phyloP scores from a whole-genome alignment of 2,329 filamentous ascomycete species.

The Fusarium sterilihyphosum region DNA sequence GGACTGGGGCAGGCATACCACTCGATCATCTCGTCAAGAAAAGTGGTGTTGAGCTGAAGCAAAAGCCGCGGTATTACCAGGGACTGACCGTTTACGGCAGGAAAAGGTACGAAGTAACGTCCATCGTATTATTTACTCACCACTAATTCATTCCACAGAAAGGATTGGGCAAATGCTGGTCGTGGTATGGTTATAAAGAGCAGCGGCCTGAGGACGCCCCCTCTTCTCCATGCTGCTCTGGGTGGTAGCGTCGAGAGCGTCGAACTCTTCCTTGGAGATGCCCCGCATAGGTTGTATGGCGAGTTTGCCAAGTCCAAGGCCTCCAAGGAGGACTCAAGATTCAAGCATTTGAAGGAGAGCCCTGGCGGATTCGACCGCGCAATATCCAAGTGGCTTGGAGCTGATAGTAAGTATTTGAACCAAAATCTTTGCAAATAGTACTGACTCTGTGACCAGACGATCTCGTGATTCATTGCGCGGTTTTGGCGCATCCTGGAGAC shows the following conservation, averaged over 20 bases:
- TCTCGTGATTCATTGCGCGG: slow-evolving; percentile 72
- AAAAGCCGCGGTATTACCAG: slow-evolving; percentile 78
- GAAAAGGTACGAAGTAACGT: slow-evolving; percentile 60
- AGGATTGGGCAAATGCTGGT: slow-evolving; percentile 77
- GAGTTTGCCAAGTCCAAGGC: slow-evolving; percentile 71
- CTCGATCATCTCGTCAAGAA: slow-evolving; percentile 73
- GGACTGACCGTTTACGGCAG: slow-evolving; percentile 80
- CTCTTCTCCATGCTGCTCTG: slow-evolving; percentile 67
- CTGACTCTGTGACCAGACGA: slow-evolving; percentile 57
- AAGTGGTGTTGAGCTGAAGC: slow-evolving; percentile 69
- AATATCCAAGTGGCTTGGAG: slow-evolving; percentile 69
- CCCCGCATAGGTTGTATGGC: slow-evolving; percentile 72
- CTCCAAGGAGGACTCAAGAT: slow-evolving; percentile 67
- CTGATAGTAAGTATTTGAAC: slow-evolving; percentile 61
- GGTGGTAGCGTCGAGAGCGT: slow-evolving; percentile 71
- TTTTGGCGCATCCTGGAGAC: slow-evolving; percentile 56
- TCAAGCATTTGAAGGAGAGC: slow-evolving; percentile 69
- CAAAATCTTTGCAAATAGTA: background rate
- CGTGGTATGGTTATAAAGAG: slow-evolving; percentile 55
- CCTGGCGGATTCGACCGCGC: slow-evolving; percentile 71
- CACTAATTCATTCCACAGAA: slow-evolving; percentile 45
- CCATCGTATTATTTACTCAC: background rate
- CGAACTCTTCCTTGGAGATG: slow-evolving; percentile 81
- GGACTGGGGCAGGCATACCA: slow-evolving; percentile 74
- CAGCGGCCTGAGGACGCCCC: slow-evolving; percentile 60